Evolutionary conservation across 148 eudicot genomes (phyloP), one percentile per base, ranked within the genome.

Genomic region (Camellia sinensis): DNA sequence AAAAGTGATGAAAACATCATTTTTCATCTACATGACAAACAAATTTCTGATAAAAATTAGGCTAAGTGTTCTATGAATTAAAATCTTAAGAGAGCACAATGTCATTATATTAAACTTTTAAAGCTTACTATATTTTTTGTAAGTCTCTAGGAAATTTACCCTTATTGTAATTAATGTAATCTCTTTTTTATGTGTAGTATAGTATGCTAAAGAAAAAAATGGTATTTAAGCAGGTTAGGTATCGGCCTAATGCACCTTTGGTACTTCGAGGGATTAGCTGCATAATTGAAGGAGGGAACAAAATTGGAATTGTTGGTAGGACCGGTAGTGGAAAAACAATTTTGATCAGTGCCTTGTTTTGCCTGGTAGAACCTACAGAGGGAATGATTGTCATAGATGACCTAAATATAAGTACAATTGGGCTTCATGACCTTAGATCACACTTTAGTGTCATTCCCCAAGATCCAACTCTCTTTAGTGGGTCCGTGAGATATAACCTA

Each of bases 361-460:
- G 80, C 61, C 37, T 78, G 18, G 73, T 66, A 15, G 80, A 78
- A 50, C 80, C 80, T 15, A 17, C 50, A 1, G 80, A 67, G 9
- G 80, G 80, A 11, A 65, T 11, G n/a, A 52, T 78, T 22, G 4
- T 52, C 10, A 53, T 78, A 29, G 80, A 76, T 64, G 59, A 64
- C n/a, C 21, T 76, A 19, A 19, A 64, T 14, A 64, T 76, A 48
- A 13, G 29, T 66, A 37, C 22, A 22, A 67, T 78, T 17, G 80
- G 80, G 18, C 80, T 66, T 78, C 73, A 78, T 78, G 80, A 78
- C 45, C 59, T 78, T 19, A 78, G 80, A 67, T 78, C 73, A 67
- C 80, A n/a, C 21, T 52, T 78, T 67, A 73, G 80, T 22, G 45
- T 78, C 48, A 78, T 78, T 50, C 80, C 80, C 52, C 80, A 78